phyloP scores from a whole-genome alignment of 2,329 filamentous ascomycete genomes.

The Penicillium sp. region DNA sequence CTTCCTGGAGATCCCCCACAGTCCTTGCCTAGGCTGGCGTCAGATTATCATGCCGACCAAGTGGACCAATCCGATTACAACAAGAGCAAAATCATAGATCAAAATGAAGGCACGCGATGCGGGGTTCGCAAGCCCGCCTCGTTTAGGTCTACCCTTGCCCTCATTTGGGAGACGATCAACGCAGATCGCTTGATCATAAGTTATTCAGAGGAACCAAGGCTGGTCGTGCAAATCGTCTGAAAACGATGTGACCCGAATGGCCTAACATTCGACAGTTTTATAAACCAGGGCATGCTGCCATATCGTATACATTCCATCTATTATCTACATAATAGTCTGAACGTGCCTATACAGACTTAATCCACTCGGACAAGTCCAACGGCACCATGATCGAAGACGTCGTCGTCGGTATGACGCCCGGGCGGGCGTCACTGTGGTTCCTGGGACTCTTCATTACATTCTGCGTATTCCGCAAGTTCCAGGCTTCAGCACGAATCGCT shows the following conservation, averaged over 20 bases:
- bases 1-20: neutral
- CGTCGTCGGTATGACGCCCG: conserved; percentile 46
- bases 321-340: neutral
- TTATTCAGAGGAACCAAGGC: neutral
- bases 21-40: neutral
- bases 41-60: neutral
- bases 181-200: neutral
- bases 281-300: neutral
- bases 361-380: neutral
- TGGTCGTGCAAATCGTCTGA: neutral
- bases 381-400: conserved; percentile 49
- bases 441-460: conserved; percentile 41
- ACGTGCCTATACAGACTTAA: neutral
- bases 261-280: neutral
- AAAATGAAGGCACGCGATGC: conserved; percentile 3
- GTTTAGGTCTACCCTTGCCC: neutral
- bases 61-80: neutral
- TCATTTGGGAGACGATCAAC: neutral
- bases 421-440: conserved; percentile 38
- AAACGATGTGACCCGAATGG: neutral
- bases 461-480: conserved; percentile 30
- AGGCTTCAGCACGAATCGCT: conserved; percentile 29
- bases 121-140: conserved; percentile 7
- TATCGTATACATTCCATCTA: neutral
- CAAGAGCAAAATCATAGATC: neutral